These are phyloP conservation scores for Thalassiosira hispida DNA, from an alignment of 352 stramenopile species.

Conservation along the genomic window DNA sequence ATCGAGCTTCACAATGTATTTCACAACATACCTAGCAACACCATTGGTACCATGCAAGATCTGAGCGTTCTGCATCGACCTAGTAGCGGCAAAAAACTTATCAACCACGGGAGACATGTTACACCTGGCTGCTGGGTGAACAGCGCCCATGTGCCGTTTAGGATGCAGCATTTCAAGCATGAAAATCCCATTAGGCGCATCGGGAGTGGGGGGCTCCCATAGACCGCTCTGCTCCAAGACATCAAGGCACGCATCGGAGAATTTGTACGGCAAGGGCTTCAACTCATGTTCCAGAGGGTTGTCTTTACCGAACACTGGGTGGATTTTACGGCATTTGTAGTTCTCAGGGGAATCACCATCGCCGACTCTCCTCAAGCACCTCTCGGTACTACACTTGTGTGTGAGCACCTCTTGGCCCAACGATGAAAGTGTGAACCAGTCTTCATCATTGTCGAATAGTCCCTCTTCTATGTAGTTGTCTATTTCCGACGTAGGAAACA, in stretches of 20 bases:
- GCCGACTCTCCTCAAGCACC: constrained; percentile 14
- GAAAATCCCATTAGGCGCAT: constrained; percentile 23
- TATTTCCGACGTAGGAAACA: constrained; percentile 17
- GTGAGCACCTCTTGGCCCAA: constrained; percentile 6
- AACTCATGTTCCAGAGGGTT: constrained; percentile 26
- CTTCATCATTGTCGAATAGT: constrained; percentile 1
- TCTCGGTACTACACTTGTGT: constrained; percentile 12
- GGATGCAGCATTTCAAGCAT: constrained; percentile 16
- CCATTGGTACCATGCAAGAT: constrained; percentile 24
- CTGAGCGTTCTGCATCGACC: constrained; percentile 38
- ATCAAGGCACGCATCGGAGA: constrained; percentile 3
- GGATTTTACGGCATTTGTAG: constrained; percentile 15
- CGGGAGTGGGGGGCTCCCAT: constrained; percentile 1
- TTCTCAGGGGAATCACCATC: constrained; percentile 14
- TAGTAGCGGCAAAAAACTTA: constrained; percentile 31
- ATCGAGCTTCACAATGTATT: constrained; percentile 27
- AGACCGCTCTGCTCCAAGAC: constrained; percentile 15
- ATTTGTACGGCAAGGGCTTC: constrained; percentile 20
- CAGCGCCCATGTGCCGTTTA: constrained; percentile 30
- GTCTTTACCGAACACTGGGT: constrained; percentile 4
- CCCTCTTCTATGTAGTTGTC: constrained; percentile 12
- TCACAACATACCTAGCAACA: constrained; percentile 26
- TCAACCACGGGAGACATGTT: constrained; percentile 36
- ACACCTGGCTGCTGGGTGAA: constrained; percentile 20
- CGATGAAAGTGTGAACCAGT: constrained; percentile 8